Evolutionary conservation across 306 rosid species (phyloP), one percentile per base, ranked within the genome.

Genomic region (Malus domestica): DNA sequence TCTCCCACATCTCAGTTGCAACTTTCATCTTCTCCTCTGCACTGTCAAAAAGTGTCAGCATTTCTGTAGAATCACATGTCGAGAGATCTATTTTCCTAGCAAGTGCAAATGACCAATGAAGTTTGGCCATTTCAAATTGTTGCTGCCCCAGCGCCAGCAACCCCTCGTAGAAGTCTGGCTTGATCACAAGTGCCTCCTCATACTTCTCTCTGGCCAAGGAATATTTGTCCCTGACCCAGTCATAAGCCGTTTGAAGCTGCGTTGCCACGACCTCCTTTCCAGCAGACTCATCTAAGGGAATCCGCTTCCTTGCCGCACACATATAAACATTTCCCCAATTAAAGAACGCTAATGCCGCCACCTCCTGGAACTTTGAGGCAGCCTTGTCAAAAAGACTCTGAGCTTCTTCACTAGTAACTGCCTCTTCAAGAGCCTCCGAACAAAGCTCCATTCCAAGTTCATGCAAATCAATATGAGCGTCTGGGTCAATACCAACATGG

Each of bases 401-500:
- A 66, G 99, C 97, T 78, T 90, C 99, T 78, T 96, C 99, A 78
- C 99, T 87, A 23, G 97, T 96, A 20, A 96, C 94, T 0, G 94
- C 89, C 85, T 93, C 99, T 85, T 90, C 99, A 51, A 96, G 99
- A 60, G 98, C 99, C 82, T 96, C 99, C 1, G 98, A 93, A 81
- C 99, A 96, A 62, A 96, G 89, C 86, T 96, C 98, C 99, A 96
- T 96, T 70, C 99, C 97, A 57, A 96, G 90, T 86, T 96, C 99
- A 71, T 96, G 99, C 87, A 96, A 83, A 72, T 96, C 99, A 80
- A 96, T 78, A 72, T 92, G 98, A 60, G 99, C 97, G 83, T 90
- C 97, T 15, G 97, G 97, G 81, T 96, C 99, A 68, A 96, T 92
- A 72, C 99, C 99, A 79, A 96, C 91, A 79, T 92, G 97, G 30